A percentile compares a stretch with the other conserved stretches of the same genome.
These are phyloP conservation scores for Paecilomyces dactylethromorphus DNA, from an alignment of 2,329 filamentous ascomycete species.

Conservation along the genomic window DNA sequence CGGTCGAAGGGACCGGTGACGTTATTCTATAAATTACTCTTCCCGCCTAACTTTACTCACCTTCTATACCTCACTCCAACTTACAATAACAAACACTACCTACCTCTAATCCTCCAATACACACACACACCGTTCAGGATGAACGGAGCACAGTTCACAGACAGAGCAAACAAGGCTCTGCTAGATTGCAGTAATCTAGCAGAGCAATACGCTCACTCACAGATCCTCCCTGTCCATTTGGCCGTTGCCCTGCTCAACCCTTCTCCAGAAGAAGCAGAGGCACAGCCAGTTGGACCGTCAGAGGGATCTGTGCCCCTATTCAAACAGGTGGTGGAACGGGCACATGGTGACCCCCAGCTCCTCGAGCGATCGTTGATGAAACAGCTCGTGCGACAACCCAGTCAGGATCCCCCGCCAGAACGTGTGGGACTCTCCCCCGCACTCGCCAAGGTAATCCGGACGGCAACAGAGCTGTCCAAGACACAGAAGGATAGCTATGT, in stretches of 20 bases:
- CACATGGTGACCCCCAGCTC: conserved; percentile 83
- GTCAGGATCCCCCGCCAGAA: conserved; percentile 91
- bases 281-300: conserved; percentile 57
- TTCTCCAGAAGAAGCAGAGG: conserved; percentile 59
- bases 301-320: conserved; percentile 69
- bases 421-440: conserved; percentile 73
- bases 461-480: conserved; percentile 84
- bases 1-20: background rate
- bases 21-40: background rate
- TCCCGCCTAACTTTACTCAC: background rate
- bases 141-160: conserved; percentile 67
- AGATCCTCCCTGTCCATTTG: conserved; percentile 84
- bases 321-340: conserved; percentile 87
- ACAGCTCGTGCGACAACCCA: conserved; percentile 79
- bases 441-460: conserved; percentile 74
- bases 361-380: conserved; percentile 90
- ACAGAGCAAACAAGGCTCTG: conserved; percentile 83
- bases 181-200: conserved; percentile 82
- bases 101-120: background rate
- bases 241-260: conserved; percentile 53
- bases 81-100: background rate
- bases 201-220: conserved; percentile 83
- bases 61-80: background rate
- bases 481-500: conserved; percentile 97
- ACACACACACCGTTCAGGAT: conserved; percentile 17